Evolutionary conservation across 768 basidiomycete species (phyloP), one percentile per base, ranked within the genome.

Genomic region (Suillus clintonianus): DNA sequence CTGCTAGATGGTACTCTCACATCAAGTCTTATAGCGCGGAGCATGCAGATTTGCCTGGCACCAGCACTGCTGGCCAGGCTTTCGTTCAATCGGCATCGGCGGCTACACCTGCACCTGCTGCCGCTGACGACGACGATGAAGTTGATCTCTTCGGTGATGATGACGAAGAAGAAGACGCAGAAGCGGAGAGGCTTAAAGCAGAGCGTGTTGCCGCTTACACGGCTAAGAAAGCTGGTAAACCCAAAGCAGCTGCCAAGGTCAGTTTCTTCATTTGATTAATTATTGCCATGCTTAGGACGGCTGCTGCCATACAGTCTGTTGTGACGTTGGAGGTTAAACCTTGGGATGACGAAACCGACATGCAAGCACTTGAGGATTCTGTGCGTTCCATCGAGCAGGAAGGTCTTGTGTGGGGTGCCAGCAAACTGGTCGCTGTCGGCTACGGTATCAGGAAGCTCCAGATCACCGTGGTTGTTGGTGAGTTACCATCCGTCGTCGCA

Each of bases 311-410:
- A 41, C 77, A 98, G 95, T 99, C 97, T 69, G 89, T 99, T 65
- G 97, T 99, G 58, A 99, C 97, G 54, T 81, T 99, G 70, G 97
- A 99, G 69, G 95, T 99, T 66, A 99, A 99, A 81, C 96, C 97
- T 45, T 97, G 95, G 97, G 97, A 99, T 76, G 97, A 99, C 74
- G 95, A 97, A 82, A 99, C 97, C 58, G 94, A 98, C 79, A 96
- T 99, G 96, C 84, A 74, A 50, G 91, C 82, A 58, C 83, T 99
- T 70, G 97, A 99, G 79, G 77, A 82, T 17, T 72, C 85, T 47
- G 97, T 99, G 61, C 89, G 97, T 64, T 88, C 93, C 24, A 88
- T 99, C 71, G 86, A 92, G 77, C 81, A 86, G 81, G 89, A 91
- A 45, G 97, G 97, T 73, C 90, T 99, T 63, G 85, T 98, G 56